Evolutionary conservation across 169 alveolate genomes (phyloP), one percentile per base, ranked within the genome.

Genomic region (Cryptosporidium sp.): DNA sequence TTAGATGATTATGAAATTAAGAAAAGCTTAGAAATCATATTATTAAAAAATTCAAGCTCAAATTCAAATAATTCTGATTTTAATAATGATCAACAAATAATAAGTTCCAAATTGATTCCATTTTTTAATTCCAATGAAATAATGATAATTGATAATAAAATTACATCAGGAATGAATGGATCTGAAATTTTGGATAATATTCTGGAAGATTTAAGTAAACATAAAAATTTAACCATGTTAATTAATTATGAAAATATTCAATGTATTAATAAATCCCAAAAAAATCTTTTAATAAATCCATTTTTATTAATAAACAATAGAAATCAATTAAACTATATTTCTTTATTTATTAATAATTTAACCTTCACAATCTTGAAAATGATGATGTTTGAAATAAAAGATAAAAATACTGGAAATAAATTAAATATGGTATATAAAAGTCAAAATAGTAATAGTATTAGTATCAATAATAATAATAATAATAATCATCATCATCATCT

Each of bases 261-360:
- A 65, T 31, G 52, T 33, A 7, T 65, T 37, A 65, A 65, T 26
- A 42, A 42, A 42, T 42, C 16, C 48, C 48, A 42, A 42, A 44
- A 39, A 70, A 51, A 51, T 26, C 23, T 23, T 0, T 7, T 23
- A n/a, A 7, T 42, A 7, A 7, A 60, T 56, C 70, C 45, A 73
- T 23, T 53, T 56, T 18, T 73, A 37, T 42, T 73, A 26, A 73
- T 73, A n/a, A 73, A 58, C 37, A 71, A 48, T n/a, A 71, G n/a
- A n/a, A 60, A 58, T 31, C 62, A 52, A 51, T 42, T 73, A 37
- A 44, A 61, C 29, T 80, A 80, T 44, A 23, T 80, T 23, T 80
- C 89, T 9, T 31, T 80, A 35, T 80, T 80, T 80, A 65, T 80
- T 29, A 80, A 80, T 18, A 80, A 80, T 33, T 60, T 80, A 65